Percentiles rank a stretch among this genome's conserved stretches.
Conservation (phyloP, 2,329 filamentous ascomycete genomes). For the Fusarium chuoi region DNA sequence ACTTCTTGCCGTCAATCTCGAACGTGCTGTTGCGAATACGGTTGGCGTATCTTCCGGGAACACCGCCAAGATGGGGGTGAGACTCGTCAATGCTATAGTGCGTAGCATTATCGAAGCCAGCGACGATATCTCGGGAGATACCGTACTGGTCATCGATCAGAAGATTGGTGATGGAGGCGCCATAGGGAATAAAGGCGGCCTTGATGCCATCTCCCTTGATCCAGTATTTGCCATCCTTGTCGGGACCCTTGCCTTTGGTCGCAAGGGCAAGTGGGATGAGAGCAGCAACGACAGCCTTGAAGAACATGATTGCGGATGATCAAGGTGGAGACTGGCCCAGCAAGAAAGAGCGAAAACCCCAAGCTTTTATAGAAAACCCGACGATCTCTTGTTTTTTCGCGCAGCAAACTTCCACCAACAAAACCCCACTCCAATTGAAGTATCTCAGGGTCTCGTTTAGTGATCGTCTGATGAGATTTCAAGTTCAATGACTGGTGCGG, state of each 20-base stretch:
- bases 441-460: not conserved
- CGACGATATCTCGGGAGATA: slow-evolving; percentile 75
- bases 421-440: not conserved
- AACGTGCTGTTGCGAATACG: slow-evolving; percentile 83
- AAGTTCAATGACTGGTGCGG: slow-evolving; percentile 31
- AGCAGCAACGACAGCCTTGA: slow-evolving; percentile 28
- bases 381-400: not conserved
- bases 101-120: slow-evolving; percentile 79
- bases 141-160: slow-evolving; percentile 76
- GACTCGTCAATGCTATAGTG: slow-evolving; percentile 72
- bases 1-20: slow-evolving; percentile 70
- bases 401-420: slow-evolving; percentile 19
- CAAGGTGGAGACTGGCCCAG: slow-evolving; percentile 1
- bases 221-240: slow-evolving; percentile 76
- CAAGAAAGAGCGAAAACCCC: not conserved
- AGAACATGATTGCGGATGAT: slow-evolving; percentile 27
- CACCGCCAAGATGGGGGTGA: slow-evolving; percentile 77
- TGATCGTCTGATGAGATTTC: slow-evolving; percentile 21
- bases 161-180: slow-evolving; percentile 77
- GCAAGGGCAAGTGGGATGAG: slow-evolving; percentile 26
- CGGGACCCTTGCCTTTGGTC: slow-evolving; percentile 52
- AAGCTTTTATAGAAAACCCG: slow-evolving; percentile 31
- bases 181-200: slow-evolving; percentile 78
- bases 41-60: slow-evolving; percentile 83
- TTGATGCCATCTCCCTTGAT: slow-evolving; percentile 73